Base-by-base conservation (phyloP, 2,329 filamentous ascomycete genomes). In the Daldinia eschscholtzii region DNA sequence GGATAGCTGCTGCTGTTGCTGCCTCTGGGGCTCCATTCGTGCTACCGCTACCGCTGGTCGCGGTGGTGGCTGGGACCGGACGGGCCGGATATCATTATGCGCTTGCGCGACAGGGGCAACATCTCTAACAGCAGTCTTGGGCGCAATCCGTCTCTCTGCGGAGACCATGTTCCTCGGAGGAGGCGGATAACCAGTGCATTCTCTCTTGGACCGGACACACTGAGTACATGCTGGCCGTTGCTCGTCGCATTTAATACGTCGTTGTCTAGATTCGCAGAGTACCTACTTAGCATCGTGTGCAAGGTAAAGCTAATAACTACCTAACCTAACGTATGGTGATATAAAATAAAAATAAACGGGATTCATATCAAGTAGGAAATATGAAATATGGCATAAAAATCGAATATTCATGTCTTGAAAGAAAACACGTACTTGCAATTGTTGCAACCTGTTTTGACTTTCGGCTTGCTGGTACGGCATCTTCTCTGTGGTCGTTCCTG, bases 221-320 rank as follows among this genome's bases (percentile, higher is more conserved):
- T 89, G 87, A 13, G 82, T 82, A 76, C 89, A 91, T 30, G 83
- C 80, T 6, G 89, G 89, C 61, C 89, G 86, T 69, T 79, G 82
- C 78, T 91, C 89, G 76, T 91, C 89, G 76, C 89, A 91, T 77
- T 91, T 91, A 69, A 91, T 89, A 69, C 87, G 84, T 71, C 88
- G 83, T 70, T 83, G 83, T 77, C 88, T 90, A 72, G 41, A 65
- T 39, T 69, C 60, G 63, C 13, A 46, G 33, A 56, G 59, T 50
- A 70, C 61, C 26, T 52, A 37, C 64, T 74, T 57, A 78, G 72
- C 68, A 73, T 73, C 56, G 48, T 48, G 61, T 68, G 48, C 65
- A 58, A 18, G 50, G 41, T 44, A 56, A 52, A 67, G 58, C 57
- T 30, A 61, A 57, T 26, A 55, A 50, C n/a, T 53, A 33, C 13